phyloP scores from a whole-genome alignment of 495 filamentous ascomycete genomes.

The Pyrenopolyporus hunteri region DNA sequence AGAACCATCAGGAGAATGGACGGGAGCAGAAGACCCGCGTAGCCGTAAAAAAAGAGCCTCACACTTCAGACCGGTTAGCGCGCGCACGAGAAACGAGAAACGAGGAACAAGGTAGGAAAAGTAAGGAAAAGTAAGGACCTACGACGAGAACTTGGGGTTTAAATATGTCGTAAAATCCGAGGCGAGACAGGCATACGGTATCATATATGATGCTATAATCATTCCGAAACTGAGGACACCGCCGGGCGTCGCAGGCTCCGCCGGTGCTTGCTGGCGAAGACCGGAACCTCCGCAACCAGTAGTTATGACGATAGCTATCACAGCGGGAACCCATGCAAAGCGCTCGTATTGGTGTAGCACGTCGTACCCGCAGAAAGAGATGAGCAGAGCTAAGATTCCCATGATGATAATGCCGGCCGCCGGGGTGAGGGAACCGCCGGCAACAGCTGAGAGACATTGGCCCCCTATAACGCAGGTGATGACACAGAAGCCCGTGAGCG shows the following conservation, averaged over 20 bases:
- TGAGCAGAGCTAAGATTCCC: constrained; percentile 56
- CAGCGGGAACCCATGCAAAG: constrained; percentile 63
- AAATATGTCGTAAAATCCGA: constrained; percentile 59
- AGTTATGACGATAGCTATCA: constrained; percentile 58
- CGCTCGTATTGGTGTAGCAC: constrained; percentile 66
- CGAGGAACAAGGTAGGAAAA: no score
- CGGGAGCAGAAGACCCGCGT: constrained; percentile 54
- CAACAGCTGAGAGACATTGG: constrained; percentile 58
- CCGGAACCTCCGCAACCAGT: constrained; percentile 48
- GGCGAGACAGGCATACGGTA: constrained; percentile 53
- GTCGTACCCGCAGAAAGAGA: constrained; percentile 65
- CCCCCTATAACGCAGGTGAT: constrained; percentile 56
- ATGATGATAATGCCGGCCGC: constrained; percentile 60
- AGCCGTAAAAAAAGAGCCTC: constrained; percentile 54
- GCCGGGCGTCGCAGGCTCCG: constrained; percentile 35
- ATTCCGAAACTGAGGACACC: constrained; percentile 49
- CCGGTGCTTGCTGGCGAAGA: constrained; percentile 43
- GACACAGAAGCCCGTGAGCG: constrained; percentile 56
- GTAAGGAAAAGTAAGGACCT: constrained; percentile 24
- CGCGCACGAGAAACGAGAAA: background rate
- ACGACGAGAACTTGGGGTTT: constrained; percentile 53
- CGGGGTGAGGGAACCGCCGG: constrained; percentile 53
- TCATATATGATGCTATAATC: constrained; percentile 54
- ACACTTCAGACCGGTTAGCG: constrained; percentile 28
- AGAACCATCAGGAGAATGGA: constrained; percentile 59